Conservation (phyloP, 164 flowering plant species). For the Sedum album region DNA sequence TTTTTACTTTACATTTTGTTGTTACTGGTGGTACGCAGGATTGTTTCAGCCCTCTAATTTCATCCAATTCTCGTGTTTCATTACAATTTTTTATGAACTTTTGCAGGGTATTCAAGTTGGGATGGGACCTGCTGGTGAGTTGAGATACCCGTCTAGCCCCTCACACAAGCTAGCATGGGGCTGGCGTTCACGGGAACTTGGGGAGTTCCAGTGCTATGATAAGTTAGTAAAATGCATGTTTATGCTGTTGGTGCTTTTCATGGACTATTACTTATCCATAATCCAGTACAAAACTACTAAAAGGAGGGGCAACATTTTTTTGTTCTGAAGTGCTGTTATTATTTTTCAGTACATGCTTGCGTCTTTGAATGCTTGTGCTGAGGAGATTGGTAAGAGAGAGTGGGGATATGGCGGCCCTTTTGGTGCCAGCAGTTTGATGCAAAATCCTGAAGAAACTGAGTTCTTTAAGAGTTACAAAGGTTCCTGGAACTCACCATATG, state of each 20-base stretch:
- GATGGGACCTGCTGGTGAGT: slow-evolving; percentile 77
- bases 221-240: slow-evolving; percentile 23
- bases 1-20: not conserved
- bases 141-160: slow-evolving; percentile 62
- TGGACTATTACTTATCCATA: not conserved
- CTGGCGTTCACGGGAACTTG: slow-evolving; percentile 38
- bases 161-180: slow-evolving; percentile 29
- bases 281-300: not conserved
- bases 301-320: not conserved
- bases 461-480: slow-evolving; percentile 42
- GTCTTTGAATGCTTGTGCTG: slow-evolving; percentile 46
- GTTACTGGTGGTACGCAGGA: not conserved
- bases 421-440: slow-evolving; percentile 33
- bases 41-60: not conserved
- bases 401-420: slow-evolving; percentile 56
- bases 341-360: slow-evolving; percentile 55
- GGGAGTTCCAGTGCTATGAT: slow-evolving; percentile 78
- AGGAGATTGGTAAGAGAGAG: slow-evolving; percentile 35
- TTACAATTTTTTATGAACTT: slow-evolving; percentile 6
- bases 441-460: slow-evolving; percentile 32
- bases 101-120: slow-evolving; percentile 65
- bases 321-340: not conserved
- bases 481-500: slow-evolving; percentile 50
- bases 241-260: not conserved
- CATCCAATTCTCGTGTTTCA: not conserved